A percentile compares a stretch with the other conserved stretches of the same genome.
These are phyloP conservation scores for Salvia splendens DNA, from an alignment of 257 asterid genomes.

Conservation along the genomic window DNA sequence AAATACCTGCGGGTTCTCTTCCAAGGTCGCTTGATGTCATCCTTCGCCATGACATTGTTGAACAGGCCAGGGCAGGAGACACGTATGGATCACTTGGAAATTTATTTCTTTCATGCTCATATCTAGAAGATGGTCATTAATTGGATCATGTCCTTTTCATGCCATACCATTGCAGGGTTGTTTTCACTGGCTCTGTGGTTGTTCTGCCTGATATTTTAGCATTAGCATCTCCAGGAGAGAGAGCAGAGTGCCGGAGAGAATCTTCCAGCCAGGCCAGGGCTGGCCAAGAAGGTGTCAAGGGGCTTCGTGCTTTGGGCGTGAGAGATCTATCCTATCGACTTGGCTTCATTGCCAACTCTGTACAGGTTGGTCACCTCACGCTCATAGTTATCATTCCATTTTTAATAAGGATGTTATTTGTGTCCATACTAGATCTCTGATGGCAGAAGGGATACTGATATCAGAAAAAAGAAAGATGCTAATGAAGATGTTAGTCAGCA, in stretches of 20 bases:
- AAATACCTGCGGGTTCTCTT: slow-evolving; percentile 97
- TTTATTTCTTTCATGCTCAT: not conserved
- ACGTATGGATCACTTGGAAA: slow-evolving; percentile 50
- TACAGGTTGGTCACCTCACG: slow-evolving; percentile 67
- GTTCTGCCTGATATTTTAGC: slow-evolving; percentile 90
- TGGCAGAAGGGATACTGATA: slow-evolving; percentile 76
- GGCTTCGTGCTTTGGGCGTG: slow-evolving; percentile 93
- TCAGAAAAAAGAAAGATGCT: slow-evolving; percentile 67
- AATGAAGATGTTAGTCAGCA: slow-evolving; percentile 74
- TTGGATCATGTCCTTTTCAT: slow-evolving; percentile 13
- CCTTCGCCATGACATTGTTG: slow-evolving; percentile 91
- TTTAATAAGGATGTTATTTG: slow-evolving; percentile 1
- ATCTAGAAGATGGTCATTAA: slow-evolving; percentile 6
- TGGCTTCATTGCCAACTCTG: slow-evolving; percentile 94
- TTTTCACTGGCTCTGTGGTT: slow-evolving; percentile 91
- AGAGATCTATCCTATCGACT: slow-evolving; percentile 93
- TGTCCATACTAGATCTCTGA: slow-evolving; percentile 63
- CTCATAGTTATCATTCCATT: too few species aligned
- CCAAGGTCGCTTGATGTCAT: slow-evolving; percentile 97
- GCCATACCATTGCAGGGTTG: slow-evolving; percentile 59
- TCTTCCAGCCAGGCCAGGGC: slow-evolving; percentile 66
- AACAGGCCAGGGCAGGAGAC: slow-evolving; percentile 98
- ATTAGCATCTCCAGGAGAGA: slow-evolving; percentile 93
- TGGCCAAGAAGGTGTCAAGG: slow-evolving; percentile 89
- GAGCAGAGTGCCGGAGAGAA: slow-evolving; percentile 84